phyloP scores from a whole-genome alignment of 768 basidiomycete species.

The Baorangia bicolor region DNA sequence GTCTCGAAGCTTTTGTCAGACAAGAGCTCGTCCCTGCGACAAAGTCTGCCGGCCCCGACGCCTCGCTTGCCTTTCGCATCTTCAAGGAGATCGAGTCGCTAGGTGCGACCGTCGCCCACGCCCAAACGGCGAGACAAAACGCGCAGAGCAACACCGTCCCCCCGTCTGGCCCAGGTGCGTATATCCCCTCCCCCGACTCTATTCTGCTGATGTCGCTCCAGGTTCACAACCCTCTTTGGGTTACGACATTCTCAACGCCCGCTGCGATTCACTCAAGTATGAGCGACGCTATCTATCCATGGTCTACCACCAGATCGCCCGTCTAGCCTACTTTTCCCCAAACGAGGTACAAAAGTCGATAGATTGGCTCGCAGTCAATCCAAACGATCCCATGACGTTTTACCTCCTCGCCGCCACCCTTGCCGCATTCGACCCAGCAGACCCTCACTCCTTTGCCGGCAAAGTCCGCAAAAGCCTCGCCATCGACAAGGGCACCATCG shows the following conservation, averaged over 20 bases:
- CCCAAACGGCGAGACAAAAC: conserved; percentile 57
- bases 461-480: conserved; percentile 48
- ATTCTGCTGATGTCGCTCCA: conserved; percentile 22
- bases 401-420: conserved; percentile 68
- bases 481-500: conserved; percentile 45
- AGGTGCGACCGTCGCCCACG: conserved; percentile 50
- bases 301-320: conserved; percentile 61
- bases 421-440: conserved; percentile 63
- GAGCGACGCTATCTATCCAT: conserved; percentile 69
- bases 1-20: conserved; percentile 54
- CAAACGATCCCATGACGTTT: conserved; percentile 66
- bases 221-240: conserved; percentile 52
- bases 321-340: conserved; percentile 58
- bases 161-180: conserved; percentile 53
- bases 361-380: conserved; percentile 68
- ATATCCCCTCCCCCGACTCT: neutral
- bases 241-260: conserved; percentile 62
- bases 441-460: conserved; percentile 49
- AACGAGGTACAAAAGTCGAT: conserved; percentile 61
- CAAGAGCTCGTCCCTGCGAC: conserved; percentile 50
- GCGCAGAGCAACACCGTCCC: conserved; percentile 57
- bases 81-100: conserved; percentile 64
- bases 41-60: conserved; percentile 36
- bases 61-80: conserved; percentile 52
- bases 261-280: conserved; percentile 70